phyloP scores from a whole-genome alignment of 345 rosid genomes.

The Citrus trifoliata region DNA sequence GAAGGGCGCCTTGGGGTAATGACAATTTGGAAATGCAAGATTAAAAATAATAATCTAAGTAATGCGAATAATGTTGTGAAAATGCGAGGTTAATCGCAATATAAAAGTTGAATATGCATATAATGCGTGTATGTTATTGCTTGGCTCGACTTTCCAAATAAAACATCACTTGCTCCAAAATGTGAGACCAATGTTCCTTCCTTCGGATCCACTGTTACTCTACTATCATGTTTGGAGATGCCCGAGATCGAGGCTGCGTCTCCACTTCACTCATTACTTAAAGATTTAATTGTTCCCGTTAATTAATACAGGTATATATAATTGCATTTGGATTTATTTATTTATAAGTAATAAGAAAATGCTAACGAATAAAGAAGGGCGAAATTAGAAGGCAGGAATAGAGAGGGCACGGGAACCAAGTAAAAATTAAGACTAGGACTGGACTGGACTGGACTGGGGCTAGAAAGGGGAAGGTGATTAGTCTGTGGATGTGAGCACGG shows the following conservation, averaged over 20 bases:
- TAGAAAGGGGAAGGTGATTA: slow-evolving; percentile 1
- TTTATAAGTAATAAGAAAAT: too few species aligned
- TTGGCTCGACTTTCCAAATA: slow-evolving; percentile 17
- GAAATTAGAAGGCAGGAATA: not conserved
- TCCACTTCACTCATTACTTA: not conserved
- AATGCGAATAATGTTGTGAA: not conserved
- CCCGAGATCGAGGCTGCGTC: not conserved
- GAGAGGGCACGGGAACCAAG: slow-evolving; percentile 18
- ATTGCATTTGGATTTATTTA: too few species aligned
- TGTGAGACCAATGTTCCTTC: slow-evolving; percentile 26
- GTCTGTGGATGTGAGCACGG: not conserved
- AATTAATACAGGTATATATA: too few species aligned
- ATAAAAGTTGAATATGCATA: not conserved
- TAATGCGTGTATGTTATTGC: too few species aligned
- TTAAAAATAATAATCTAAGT: not conserved
- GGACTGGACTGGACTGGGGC: slow-evolving; percentile 20
- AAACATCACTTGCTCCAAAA: slow-evolving; percentile 20
- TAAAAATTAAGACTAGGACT: slow-evolving; percentile 14
- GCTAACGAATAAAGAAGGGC: too few species aligned
- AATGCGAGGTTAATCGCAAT: slow-evolving; percentile 6
- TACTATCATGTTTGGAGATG: not conserved
- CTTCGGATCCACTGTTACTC: slow-evolving; percentile 9
- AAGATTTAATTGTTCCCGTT: too few species aligned
- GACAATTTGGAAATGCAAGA: not conserved
- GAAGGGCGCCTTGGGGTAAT: not conserved